Base-by-base conservation (phyloP, 208 protist genomes). In the Wallacemonas sp. region DNA sequence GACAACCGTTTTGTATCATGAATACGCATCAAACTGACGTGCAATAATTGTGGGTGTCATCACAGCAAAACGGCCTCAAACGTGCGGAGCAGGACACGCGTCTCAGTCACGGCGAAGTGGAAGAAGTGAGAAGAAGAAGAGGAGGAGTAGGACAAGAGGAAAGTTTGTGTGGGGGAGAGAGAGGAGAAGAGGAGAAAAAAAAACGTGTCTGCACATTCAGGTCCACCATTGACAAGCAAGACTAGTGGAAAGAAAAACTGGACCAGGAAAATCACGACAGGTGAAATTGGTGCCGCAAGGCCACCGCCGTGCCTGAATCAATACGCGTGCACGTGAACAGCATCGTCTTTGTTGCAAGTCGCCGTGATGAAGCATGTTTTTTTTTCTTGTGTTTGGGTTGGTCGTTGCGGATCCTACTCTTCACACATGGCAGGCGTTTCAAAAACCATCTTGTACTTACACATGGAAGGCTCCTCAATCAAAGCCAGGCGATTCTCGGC, bases 361-460 rank as follows among this genome's bases (percentile, higher is more conserved):
- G n/a, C n/a, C n/a, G n/a, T n/a, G n/a, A n/a, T n/a, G n/a, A n/a
- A n/a, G n/a, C n/a, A n/a, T n/a, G n/a, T n/a, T n/a, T n/a, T n/a
- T n/a, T n/a, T n/a, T n/a, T n/a, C n/a, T n/a, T n/a, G n/a, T n/a
- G n/a, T n/a, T n/a, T n/a, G n/a, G n/a, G n/a, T n/a, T n/a, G n/a
- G n/a, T n/a, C n/a, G n/a, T n/a, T n/a, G n/a, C 17, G 24, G 9
- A 2, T 0, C 30, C 16, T 48, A 46, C 26, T 85, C 81, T 44
- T 88, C 78, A 44, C 88, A 94, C 29, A 85, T 44, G 0, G 83
- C 85, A 11, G 85, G 85, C 11, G 85, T 91, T 39, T 92, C 76
- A 69, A 91, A 92, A 12, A 87, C 73, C 75, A 94, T 81, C 43
- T 33, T 47, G 64, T 94, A 94, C n/a, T 62, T 74, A 63, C 88